Conservation (phyloP, 2,329 filamentous ascomycete genomes). For the Colletotrichum musicola region DNA sequence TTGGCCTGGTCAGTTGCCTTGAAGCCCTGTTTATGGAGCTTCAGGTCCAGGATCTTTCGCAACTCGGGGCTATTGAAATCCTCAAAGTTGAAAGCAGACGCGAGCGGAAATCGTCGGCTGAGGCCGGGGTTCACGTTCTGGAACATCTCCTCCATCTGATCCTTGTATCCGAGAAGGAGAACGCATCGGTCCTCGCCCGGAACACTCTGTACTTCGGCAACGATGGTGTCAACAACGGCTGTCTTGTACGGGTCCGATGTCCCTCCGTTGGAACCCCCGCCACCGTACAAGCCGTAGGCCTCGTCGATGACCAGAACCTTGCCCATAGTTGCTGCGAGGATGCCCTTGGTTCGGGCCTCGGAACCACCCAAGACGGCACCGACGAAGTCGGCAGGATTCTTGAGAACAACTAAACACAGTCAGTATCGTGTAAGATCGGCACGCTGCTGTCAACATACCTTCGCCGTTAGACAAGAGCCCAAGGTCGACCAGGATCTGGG, state of each 20-base stretch:
- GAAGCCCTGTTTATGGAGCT: slow-evolving; percentile 70
- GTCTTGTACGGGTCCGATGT: slow-evolving; percentile 63
- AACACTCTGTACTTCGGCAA: slow-evolving; percentile 77
- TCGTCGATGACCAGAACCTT: slow-evolving; percentile 88
- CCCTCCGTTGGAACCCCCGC: slow-evolving; percentile 42
- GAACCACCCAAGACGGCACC: slow-evolving; percentile 74
- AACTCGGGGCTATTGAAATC: slow-evolving; percentile 74
- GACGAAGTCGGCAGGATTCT: slow-evolving; percentile 81
- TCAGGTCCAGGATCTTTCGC: slow-evolving; percentile 70
- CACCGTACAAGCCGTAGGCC: slow-evolving; percentile 74
- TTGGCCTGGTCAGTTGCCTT: slow-evolving; percentile 64
- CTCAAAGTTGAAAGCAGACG: slow-evolving; percentile 75
- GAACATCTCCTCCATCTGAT: slow-evolving; percentile 79
- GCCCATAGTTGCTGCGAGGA: slow-evolving; percentile 73
- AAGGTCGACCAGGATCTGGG: slow-evolving; percentile 74
- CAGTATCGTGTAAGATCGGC: neutral
- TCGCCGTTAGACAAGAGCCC: slow-evolving; percentile 77
- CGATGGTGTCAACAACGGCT: slow-evolving; percentile 79
- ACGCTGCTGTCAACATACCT: slow-evolving; percentile 52
- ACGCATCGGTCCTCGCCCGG: slow-evolving; percentile 81
- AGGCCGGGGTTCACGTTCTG: slow-evolving; percentile 80
- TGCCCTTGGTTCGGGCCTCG: slow-evolving; percentile 78
- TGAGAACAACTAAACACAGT: slow-evolving; percentile 67
- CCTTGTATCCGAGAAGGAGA: slow-evolving; percentile 77
- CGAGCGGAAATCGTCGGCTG: slow-evolving; percentile 72